phyloP scores from a whole-genome alignment of 768 basidiomycete genomes.

The Filobasidium floriforme region DNA sequence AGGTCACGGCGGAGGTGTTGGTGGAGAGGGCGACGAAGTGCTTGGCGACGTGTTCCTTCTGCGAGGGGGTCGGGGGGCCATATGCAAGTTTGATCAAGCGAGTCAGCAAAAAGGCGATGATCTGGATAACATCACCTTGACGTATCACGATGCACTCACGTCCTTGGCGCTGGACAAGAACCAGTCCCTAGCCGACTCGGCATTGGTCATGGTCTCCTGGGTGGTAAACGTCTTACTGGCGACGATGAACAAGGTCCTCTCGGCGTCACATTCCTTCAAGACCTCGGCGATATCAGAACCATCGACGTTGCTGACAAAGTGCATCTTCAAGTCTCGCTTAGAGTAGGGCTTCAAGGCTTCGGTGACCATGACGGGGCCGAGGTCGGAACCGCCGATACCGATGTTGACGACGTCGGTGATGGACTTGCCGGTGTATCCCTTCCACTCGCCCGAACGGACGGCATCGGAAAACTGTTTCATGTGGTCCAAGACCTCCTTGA shows the following conservation, averaged over 20 bases:
- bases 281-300: slow-evolving; percentile 94
- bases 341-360: slow-evolving; percentile 91
- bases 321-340: slow-evolving; percentile 73
- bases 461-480: slow-evolving; percentile 82
- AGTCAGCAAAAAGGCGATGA: too few species aligned
- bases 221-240: slow-evolving; percentile 99
- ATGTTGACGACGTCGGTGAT: slow-evolving; percentile 97
- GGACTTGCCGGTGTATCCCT: slow-evolving; percentile 90
- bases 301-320: slow-evolving; percentile 97
- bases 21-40: slow-evolving; percentile 98
- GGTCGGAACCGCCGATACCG: slow-evolving; percentile 95
- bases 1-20: slow-evolving; percentile 85
- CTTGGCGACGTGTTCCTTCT: slow-evolving; percentile 84
- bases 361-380: slow-evolving; percentile 98
- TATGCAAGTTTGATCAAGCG: too few species aligned
- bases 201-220: slow-evolving; percentile 99
- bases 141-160: slow-evolving; percentile 37
- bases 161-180: slow-evolving; percentile 79
- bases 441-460: slow-evolving; percentile 81
- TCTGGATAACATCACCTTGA: neutral
- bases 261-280: slow-evolving; percentile 68
- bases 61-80: too few species aligned
- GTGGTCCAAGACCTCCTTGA: slow-evolving; percentile 72
- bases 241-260: slow-evolving; percentile 92
- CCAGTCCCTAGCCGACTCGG: slow-evolving; percentile 86